These are phyloP conservation scores for Petrea volubilis DNA, from an alignment of 257 asterid species.

Conservation along the genomic window DNA sequence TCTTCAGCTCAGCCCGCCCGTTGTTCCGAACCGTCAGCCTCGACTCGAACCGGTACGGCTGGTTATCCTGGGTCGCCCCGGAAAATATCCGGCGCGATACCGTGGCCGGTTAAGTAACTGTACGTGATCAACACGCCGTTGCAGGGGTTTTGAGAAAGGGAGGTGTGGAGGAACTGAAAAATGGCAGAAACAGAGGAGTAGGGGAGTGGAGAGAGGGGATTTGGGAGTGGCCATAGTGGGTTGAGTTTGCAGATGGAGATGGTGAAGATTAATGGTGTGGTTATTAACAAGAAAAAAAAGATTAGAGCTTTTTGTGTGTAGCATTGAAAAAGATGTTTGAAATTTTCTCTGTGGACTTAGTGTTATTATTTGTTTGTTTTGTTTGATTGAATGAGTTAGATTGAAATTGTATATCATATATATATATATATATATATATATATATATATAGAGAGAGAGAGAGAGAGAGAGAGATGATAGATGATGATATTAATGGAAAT, in stretches of 20 bases:
- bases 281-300: background rate
- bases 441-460: too few relatives aligned
- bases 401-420: background rate
- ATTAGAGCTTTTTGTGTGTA: background rate
- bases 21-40: constrained; percentile 51
- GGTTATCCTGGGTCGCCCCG: constrained; percentile 38
- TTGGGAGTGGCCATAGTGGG: constrained; percentile 24
- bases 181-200: constrained; percentile 22
- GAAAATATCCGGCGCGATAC: constrained; percentile 43
- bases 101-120: constrained; percentile 32
- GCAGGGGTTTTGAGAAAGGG: constrained; percentile 51
- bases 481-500: background rate
- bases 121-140: constrained; percentile 56
- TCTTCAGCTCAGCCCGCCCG: constrained; percentile 48
- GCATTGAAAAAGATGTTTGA: constrained; percentile 41
- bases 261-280: background rate
- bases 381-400: constrained; percentile 23
- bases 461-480: too few relatives aligned
- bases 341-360: background rate
- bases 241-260: background rate
- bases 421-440: too few relatives aligned
- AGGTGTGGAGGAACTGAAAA: constrained; percentile 35
- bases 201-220: constrained; percentile 19
- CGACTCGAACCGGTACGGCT: constrained; percentile 63
- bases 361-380: background rate